Percentiles rank a stretch among this genome's conserved stretches.
Evolutionary conservation across 2,329 filamentous ascomycete species (phyloP).

Genomic region (Venturia effusa): DNA sequence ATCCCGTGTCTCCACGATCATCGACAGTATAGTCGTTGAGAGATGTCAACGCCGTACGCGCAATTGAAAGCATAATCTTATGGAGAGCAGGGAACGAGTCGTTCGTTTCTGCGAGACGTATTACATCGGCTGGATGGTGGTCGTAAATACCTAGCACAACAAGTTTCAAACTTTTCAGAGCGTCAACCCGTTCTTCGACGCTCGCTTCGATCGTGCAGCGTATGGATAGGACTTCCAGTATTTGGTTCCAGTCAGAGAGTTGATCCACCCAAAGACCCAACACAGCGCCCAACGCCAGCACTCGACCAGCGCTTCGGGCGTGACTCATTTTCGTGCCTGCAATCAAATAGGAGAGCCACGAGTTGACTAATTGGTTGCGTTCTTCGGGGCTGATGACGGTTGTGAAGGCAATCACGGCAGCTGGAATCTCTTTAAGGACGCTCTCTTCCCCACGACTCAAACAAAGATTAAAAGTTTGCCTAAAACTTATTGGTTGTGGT

Average conservation of each 20-base stretch:
- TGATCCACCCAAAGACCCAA: constrained; percentile 14
- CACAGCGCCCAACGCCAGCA: constrained; percentile 32
- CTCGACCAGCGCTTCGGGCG: constrained; percentile 24
- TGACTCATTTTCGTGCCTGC: neutral
- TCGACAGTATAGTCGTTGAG: constrained; percentile 88
- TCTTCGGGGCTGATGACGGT: constrained; percentile 14
- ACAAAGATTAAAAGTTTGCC: constrained; percentile 18
- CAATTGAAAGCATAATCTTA: neutral
- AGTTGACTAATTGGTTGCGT: constrained; percentile 7
- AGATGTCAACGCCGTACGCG: constrained; percentile 24
- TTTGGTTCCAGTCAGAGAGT: neutral
- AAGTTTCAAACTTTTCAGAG: constrained; percentile 18
- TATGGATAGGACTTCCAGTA: constrained; percentile 22
- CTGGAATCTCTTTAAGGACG: constrained; percentile 22
- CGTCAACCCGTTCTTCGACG: constrained; percentile 35
- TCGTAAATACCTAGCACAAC: neutral
- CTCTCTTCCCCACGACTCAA: constrained; percentile 25
- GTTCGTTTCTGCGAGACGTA: neutral
- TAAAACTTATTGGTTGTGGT: neutral
- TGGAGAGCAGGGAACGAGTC: neutral
- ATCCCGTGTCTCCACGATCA: constrained; percentile 81
- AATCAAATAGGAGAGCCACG: constrained; percentile 3
- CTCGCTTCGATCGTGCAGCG: constrained; percentile 26
- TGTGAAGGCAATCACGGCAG: constrained; percentile 16
- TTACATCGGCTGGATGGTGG: neutral